Conservation (phyloP, 129 eudicot genomes). For the Artemisia annua region DNA sequence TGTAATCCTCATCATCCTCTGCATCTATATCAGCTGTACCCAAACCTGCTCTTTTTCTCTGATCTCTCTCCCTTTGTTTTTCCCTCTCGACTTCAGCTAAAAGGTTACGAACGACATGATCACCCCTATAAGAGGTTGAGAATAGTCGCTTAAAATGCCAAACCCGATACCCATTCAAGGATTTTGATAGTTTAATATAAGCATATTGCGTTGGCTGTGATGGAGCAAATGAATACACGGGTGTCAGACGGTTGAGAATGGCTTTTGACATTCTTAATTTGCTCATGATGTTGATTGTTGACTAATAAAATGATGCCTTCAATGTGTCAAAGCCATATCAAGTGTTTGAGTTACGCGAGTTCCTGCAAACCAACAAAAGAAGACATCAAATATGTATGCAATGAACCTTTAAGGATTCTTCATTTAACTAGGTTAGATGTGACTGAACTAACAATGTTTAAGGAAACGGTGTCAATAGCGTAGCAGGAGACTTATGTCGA, state of each 20-base stretch:
- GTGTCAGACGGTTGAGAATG: slow-evolving; percentile 32
- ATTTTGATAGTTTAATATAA: not conserved
- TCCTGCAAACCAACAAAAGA: slow-evolving; percentile 6
- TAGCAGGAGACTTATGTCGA: not conserved
- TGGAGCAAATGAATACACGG: slow-evolving; percentile 18
- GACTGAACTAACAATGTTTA: slow-evolving; percentile 5
- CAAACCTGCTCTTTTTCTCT: slow-evolving; percentile 48
- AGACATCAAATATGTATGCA: not conserved
- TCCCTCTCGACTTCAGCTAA: slow-evolving; percentile 43
- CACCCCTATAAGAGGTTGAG: slow-evolving; percentile 15
- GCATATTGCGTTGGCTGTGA: slow-evolving; percentile 22
- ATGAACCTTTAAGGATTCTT: not conserved
- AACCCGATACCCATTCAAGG: not conserved
- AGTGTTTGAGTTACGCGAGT: slow-evolving; percentile 5
- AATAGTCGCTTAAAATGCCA: not conserved
- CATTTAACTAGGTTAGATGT: not conserved
- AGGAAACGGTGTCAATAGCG: slow-evolving; percentile 21
- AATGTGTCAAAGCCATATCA: slow-evolving; percentile 16
- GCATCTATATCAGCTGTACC: slow-evolving; percentile 68
- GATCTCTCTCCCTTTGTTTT: slow-evolving; percentile 52
- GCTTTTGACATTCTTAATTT: slow-evolving; percentile 37
- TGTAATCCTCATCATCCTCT: slow-evolving; percentile 71
- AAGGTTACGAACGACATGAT: slow-evolving; percentile 33
- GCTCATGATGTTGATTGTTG: slow-evolving; percentile 36
- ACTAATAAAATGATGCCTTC: not conserved